phyloP scores from a whole-genome alignment of 1,284 basidiomycete genomes.

The Porogramme epimiltina region DNA sequence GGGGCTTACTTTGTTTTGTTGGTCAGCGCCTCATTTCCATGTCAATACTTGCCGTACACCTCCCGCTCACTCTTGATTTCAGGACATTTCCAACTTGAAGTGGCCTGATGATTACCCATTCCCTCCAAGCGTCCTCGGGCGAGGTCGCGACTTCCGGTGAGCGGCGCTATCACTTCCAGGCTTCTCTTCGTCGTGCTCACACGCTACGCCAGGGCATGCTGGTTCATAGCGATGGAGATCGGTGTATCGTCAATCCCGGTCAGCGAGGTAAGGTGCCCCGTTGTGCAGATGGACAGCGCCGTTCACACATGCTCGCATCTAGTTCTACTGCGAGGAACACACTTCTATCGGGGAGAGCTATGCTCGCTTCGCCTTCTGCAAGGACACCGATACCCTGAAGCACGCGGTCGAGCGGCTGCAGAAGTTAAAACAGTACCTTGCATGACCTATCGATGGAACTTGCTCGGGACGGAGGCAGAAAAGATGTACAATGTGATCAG shows the following conservation, averaged over 20 bases:
- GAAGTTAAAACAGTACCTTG: constrained; percentile 70
- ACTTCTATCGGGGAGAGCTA: constrained; percentile 83
- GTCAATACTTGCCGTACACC: not conserved
- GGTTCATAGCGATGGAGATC: constrained; percentile 89
- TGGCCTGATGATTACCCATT: constrained; percentile 87
- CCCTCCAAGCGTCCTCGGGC: constrained; percentile 73
- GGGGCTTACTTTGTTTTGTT: constrained; percentile 91
- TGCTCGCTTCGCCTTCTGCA: constrained; percentile 92
- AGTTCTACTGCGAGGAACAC: constrained; percentile 93
- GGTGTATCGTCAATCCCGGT: constrained; percentile 93
- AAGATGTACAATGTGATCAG: not conserved
- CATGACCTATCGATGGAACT: constrained; percentile 5
- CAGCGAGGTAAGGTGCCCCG: constrained; percentile 70
- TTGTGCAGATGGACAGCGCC: not conserved
- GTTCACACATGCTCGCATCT: constrained; percentile 8
- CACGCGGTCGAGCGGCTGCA: constrained; percentile 79
- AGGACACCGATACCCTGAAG: constrained; percentile 82
- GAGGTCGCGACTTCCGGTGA: constrained; percentile 87
- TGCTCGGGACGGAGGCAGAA: not conserved
- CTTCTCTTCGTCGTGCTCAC: constrained; percentile 3
- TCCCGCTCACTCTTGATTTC: constrained; percentile 1
- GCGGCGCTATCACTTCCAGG: constrained; percentile 20
- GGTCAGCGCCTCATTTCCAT: constrained; percentile 43
- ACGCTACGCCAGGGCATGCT: constrained; percentile 62
- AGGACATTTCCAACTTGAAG: constrained; percentile 83